Evolutionary conservation across 2,329 filamentous ascomycete species (phyloP), one percentile per base, ranked within the genome.

Genomic region (Fusarium sp.): DNA sequence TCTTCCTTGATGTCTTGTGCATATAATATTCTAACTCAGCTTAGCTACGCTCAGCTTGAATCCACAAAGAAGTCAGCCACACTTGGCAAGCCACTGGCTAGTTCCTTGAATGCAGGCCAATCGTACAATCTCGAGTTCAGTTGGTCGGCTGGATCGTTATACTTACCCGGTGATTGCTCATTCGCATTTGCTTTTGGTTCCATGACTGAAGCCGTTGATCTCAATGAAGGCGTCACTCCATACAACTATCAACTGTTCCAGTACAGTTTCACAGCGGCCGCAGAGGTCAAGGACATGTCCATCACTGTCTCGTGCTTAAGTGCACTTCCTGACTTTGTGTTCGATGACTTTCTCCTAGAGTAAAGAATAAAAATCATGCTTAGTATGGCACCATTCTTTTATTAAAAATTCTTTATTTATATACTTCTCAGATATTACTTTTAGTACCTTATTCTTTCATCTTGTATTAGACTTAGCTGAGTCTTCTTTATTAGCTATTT

Each of bases 1-100:
- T 1, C 3, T 14, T 1, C 2, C 1, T 2, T 6, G 1, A 2
- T 11, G 1, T 11, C n/a, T 15, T 1, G 0, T 21, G 4, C 1
- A 2, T 19, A 15, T 2, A 30, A 2, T 24, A 7, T 26, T 3
- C 54, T 60, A 6, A 60, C 24, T 19, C 4, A 0, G 3, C 6
- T 10, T 44, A 60, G 56, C 23, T 60, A 60, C 3, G 4, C 40
- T 1, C 21, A 60, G 3, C 32, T 60, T 3, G 12, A 7, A 6
- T 45, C 45, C 2, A n/a, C 2, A 1, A 34, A 10, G 15, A 44
- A 11, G 4, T 44, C 44, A 1, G 39, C 39, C 3, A 60, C 38
- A 1, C 14, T 60, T 4, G 60, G 39, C 6, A 60, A 60, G 3
- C 55, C 44, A 2, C 15, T 60, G 15, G 56, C 56, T 3, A n/a